Evolutionary conservation across 1,284 basidiomycete species (phyloP).

Genomic region (Rhodotorula mucilaginosa): DNA sequence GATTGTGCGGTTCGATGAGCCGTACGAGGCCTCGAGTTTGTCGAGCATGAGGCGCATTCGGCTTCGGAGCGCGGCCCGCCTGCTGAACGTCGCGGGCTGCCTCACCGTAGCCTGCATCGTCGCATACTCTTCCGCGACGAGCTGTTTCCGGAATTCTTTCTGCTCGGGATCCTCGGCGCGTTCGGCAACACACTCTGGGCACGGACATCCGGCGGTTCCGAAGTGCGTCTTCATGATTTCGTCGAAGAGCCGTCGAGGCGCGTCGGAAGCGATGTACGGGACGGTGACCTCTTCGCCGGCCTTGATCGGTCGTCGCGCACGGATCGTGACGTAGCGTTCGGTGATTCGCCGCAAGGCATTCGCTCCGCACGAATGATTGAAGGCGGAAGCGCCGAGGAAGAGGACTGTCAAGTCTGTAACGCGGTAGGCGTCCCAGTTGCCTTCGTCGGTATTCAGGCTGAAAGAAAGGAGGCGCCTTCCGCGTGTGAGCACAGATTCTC

Average conservation of each 20-base stretch:
- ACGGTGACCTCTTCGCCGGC: constrained; percentile 12
- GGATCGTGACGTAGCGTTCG: constrained; percentile 44
- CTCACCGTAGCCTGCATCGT: background rate
- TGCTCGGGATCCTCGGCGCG: background rate
- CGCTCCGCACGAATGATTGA: constrained; percentile 49
- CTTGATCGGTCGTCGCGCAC: constrained; percentile 8
- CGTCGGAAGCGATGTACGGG: background rate
- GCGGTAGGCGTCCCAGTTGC: background rate
- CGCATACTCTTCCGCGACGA: background rate
- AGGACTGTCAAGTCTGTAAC: constrained; percentile 30
- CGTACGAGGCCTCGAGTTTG: background rate
- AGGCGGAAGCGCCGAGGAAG: constrained; percentile 46
- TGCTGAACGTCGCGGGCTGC: background rate
- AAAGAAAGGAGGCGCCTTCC: background rate
- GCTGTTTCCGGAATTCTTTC: background rate
- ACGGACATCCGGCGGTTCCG: background rate
- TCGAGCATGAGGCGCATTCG: background rate
- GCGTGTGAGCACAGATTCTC: no score
- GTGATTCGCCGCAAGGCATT: constrained; percentile 42
- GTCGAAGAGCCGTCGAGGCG: background rate
- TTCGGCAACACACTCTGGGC: background rate
- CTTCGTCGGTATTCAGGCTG: background rate
- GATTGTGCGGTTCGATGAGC: background rate
- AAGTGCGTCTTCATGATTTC: background rate
- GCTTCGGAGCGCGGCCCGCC: background rate